These are phyloP conservation scores for Barnettozyma vustinii DNA, from an alignment of 805 yeast genomes.

Conservation along the genomic window DNA sequence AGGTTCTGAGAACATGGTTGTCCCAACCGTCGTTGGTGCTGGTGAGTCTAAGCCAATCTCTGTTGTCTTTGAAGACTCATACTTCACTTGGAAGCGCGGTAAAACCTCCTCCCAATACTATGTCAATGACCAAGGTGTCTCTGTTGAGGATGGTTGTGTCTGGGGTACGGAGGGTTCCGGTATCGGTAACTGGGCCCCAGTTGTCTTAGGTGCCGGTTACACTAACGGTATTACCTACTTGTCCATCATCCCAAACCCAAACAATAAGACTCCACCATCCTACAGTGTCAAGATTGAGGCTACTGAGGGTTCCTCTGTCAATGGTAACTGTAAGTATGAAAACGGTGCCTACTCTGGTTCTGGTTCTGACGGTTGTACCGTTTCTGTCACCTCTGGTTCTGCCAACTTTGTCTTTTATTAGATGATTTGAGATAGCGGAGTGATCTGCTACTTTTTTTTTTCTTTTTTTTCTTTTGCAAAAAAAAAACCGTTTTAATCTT, in stretches of 20 bases:
- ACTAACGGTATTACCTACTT: slow-evolving; percentile 63
- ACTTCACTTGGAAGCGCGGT: slow-evolving; percentile 79
- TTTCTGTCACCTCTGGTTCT: slow-evolving; percentile 75
- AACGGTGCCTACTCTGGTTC: slow-evolving; percentile 67
- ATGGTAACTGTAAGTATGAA: slow-evolving; percentile 75
- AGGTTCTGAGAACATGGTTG: slow-evolving; percentile 97
- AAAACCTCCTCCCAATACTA: slow-evolving; percentile 93
- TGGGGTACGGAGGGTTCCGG: slow-evolving; percentile 84
- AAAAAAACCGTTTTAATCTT: background rate
- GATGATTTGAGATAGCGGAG: background rate
- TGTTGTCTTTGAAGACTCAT: slow-evolving; percentile 70
- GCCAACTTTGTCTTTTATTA: slow-evolving; percentile 77
- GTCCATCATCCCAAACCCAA: slow-evolving; percentile 93
- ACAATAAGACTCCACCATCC: slow-evolving; percentile 65
- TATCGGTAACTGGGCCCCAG: slow-evolving; percentile 98
- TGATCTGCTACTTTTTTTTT: background rate
- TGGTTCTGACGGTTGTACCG: slow-evolving; percentile 85
- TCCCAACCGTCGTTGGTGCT: slow-evolving; percentile 78
- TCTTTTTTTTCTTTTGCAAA: background rate
- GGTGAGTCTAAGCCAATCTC: slow-evolving; percentile 65
- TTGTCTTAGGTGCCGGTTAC: slow-evolving; percentile 90
- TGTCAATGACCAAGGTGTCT: slow-evolving; percentile 94
- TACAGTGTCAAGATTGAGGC: slow-evolving; percentile 77
- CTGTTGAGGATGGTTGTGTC: slow-evolving; percentile 83
- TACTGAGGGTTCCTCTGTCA: slow-evolving; percentile 50